Evolutionary conservation across 768 basidiomycete species (phyloP), one percentile per base, ranked within the genome.

Genomic region (Leccinum imitatum): DNA sequence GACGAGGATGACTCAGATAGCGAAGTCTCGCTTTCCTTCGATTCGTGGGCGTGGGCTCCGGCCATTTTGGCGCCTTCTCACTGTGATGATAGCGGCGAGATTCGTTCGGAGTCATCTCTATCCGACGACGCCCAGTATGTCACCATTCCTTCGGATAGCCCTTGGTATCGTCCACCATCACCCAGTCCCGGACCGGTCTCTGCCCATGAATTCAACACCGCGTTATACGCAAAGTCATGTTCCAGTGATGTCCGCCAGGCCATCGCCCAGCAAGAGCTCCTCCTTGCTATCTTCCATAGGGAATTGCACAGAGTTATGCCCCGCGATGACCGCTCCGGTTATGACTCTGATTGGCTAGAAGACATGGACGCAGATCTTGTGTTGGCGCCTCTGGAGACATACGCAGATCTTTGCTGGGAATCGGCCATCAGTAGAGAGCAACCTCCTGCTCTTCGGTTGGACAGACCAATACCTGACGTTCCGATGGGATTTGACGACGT

Each of bases 101-200:
- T 59, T 58, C 53, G 3, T 35, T 65, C 67, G 7, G 65, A 56
- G 4, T 67, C 65, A 9, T 59, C 63, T 19, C 39, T 56, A 15
- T 66, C 73, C 39, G 67, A 67, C 25, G 70, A 72, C 50, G 73
- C 69, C 3, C 80, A 81, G 63, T 76, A 77, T 50, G 67, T 80
- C 53, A 71, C 67, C 54, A 78, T 81, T 51, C 71, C 75, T 11
- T 68, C 63, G 35, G 74, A 74, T 54, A 80, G 74, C 46, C 75
- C 75, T 4, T 80, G 79, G 71, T 77, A 76, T 61, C 71, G 65
- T 23, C 65, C 59, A 33, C 71, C 74, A 33, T 67, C 73, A 27
- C 63, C 68, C 21, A 70, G 68, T 56, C 69, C 72, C 6, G 63
- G 60, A 48, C 71, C 67, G 3, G n/a, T 61, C n/a, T 54, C 70